Evolutionary conservation across 2,329 filamentous ascomycete species (phyloP).

Genomic region (Aspergillus brunneoviolaceus): DNA sequence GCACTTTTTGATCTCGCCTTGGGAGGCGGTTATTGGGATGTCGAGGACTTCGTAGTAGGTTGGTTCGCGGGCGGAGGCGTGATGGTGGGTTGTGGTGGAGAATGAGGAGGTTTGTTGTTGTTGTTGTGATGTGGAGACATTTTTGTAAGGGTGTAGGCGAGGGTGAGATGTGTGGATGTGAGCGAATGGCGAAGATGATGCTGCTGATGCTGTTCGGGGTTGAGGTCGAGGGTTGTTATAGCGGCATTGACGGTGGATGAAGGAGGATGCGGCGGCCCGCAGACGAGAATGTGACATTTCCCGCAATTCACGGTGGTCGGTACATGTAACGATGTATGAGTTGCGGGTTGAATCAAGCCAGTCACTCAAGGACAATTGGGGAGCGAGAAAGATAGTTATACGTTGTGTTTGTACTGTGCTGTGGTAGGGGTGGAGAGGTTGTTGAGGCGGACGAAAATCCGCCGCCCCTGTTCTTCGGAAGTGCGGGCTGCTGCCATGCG

Average conservation of each 20-base stretch:
- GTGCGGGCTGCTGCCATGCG: conserved; percentile 12
- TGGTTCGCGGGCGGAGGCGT: conserved; percentile 32
- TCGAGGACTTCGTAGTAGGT: conserved; percentile 84
- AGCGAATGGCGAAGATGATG: neutral
- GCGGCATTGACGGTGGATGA: conserved; percentile 1
- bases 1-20: conserved; percentile 81
- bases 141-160: too few species aligned
- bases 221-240: neutral
- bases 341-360: neutral
- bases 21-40: conserved; percentile 67
- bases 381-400: neutral
- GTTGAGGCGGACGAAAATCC: conserved; percentile 8
- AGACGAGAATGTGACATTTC: conserved; percentile 21
- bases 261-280: conserved; percentile 11
- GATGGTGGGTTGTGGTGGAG: conserved; percentile 42
- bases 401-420: neutral
- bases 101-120: conserved; percentile 32
- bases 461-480: conserved; percentile 19
- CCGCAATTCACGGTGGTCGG: neutral
- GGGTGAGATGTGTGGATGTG: conserved; percentile 4
- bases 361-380: neutral
- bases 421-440: neutral
- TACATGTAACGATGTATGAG: neutral
- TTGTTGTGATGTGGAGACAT: neutral
- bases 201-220: neutral